Evolutionary conservation across 2,329 filamentous ascomycete species (phyloP), one percentile per base, ranked within the genome.

Genomic region (Colletotrichum sp.): DNA sequence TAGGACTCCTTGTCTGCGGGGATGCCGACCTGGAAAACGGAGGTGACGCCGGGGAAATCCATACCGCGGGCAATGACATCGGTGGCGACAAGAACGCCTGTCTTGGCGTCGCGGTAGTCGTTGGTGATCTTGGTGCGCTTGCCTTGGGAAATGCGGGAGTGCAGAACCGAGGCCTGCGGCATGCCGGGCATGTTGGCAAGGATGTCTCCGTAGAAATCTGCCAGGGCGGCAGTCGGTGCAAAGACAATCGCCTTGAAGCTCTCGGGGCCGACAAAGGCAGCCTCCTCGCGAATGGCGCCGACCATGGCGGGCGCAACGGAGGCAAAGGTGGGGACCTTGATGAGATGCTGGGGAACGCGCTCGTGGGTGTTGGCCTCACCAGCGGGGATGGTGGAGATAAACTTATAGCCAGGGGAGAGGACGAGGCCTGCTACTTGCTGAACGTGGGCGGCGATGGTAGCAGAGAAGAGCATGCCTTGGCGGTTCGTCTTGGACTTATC

Each of bases 211-310:
- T 91, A 89, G 64, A 91, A 87, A 55, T 87, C 88, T 6, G 88
- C 89, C 2, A 87, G 85, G 4, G 85, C 87, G 5, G 90, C 90
- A 0, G 90, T 91, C 70, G 93, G 93, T 78, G 94, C 94, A 85
- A 96, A 98, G 43, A 96, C 86, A 79, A 98, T 96, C 34, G 94
- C 94, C 85, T 98, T 98, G 90, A 98, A 96, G 2, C 89, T 88
- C 8, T 85, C 83, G 13, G 82, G 79, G 65, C 82, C 81, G 6
- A 82, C 80, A 21, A 72, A 77, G 26, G 78, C 78, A 12, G 83
- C 81, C 77, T 91, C 89, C 72, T 87, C 82, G 4, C 86, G 84
- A 21, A 93, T 85, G 74, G 92, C 89, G 43, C 90, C 90, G 71
- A 93, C 88, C 79, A 93, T 88, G 67, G 83, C 91, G 79, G 86